A percentile compares a stretch with the other conserved stretches of the same genome.
Evolutionary conservation across 192 early-diverging fungal genomes (phyloP).

Genomic region (Pilobolus umbonatus): DNA sequence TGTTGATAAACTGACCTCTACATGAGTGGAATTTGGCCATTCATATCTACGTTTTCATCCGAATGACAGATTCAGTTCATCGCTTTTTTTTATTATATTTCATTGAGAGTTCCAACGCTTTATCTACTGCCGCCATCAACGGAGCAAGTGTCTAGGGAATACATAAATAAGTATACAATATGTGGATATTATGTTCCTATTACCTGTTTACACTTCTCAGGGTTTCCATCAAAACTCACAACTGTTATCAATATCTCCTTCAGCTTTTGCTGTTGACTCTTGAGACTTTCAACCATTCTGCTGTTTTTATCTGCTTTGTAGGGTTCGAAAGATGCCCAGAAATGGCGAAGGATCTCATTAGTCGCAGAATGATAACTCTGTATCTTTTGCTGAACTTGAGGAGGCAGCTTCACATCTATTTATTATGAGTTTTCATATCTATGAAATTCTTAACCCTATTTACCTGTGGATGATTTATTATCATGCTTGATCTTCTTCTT

Average conservation of each 20-base stretch:
- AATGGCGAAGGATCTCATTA: slow-evolving; percentile 53
- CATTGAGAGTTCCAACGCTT: slow-evolving; percentile 40
- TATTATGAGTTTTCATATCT: slow-evolving; percentile 10
- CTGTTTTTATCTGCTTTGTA: slow-evolving; percentile 45
- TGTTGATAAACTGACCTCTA: no score
- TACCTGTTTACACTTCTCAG: slow-evolving; percentile 26
- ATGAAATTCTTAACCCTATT: neutral
- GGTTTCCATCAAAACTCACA: slow-evolving; percentile 28
- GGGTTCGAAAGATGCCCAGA: slow-evolving; percentile 44
- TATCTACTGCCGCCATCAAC: slow-evolving; percentile 33
- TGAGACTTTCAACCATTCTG: slow-evolving; percentile 44
- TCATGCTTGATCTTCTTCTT: slow-evolving; percentile 9
- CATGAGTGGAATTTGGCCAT: no score
- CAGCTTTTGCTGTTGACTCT: slow-evolving; percentile 38
- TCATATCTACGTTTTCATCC: no score
- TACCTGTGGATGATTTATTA: slow-evolving; percentile 26
- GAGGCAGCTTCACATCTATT: slow-evolving; percentile 35
- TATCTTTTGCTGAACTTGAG: slow-evolving; percentile 37
- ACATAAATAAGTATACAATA: neutral
- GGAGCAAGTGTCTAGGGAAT: slow-evolving; percentile 38
- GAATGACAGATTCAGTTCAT: no score
- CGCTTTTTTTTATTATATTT: slow-evolving; percentile 21
- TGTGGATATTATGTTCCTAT: no score
- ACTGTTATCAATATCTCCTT: slow-evolving; percentile 36
- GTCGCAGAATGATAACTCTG: slow-evolving; percentile 43